phyloP scores from a whole-genome alignment of 495 filamentous ascomycete genomes.

The Penicillium manginii region DNA sequence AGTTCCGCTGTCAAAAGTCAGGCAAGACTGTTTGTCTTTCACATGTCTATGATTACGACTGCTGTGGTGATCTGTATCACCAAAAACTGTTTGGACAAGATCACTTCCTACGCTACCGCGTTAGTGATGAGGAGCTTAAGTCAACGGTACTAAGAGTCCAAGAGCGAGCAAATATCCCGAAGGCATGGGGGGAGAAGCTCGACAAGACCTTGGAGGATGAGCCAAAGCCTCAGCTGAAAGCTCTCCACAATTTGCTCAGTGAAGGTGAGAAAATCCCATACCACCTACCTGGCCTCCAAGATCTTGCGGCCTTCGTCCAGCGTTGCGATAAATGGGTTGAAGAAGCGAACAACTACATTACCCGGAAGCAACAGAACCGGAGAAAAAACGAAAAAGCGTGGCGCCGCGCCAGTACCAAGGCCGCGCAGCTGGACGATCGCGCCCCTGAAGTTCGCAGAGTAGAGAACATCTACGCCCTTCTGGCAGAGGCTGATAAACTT shows the following conservation, averaged over 20 bases:
- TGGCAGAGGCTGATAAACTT: conserved; percentile 82
- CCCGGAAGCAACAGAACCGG: conserved; percentile 96
- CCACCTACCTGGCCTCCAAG: conserved; percentile 80
- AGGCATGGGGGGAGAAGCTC: conserved; percentile 90
- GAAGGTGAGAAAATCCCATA: conserved; percentile 98
- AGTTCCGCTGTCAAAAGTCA: conserved; percentile 79
- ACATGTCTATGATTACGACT: conserved; percentile 77
- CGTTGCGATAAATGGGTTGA: conserved; percentile 98
- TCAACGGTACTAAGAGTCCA: conserved; percentile 72
- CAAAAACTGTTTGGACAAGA: conserved; percentile 63
- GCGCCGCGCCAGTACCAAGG: conserved; percentile 77
- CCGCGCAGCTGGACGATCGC: conserved; percentile 83
- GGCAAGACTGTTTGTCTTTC: conserved; percentile 77
- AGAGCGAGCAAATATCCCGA: conserved; percentile 84
- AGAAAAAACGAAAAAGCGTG: conserved; percentile 95
- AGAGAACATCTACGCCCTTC: conserved; percentile 83
- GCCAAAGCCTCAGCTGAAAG: conserved; percentile 81
- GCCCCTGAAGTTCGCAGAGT: conserved; percentile 88
- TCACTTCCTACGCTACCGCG: conserved; percentile 74
- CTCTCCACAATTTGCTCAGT: conserved; percentile 78
- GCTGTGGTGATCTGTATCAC: conserved; percentile 68
- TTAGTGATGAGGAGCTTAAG: conserved; percentile 70
- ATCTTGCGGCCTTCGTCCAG: conserved; percentile 87
- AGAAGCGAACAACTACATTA: conserved; percentile 95
- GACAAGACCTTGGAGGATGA: conserved; percentile 81